Conservation (phyloP, 139 green algal species). For the Volvox africanus region DNA sequence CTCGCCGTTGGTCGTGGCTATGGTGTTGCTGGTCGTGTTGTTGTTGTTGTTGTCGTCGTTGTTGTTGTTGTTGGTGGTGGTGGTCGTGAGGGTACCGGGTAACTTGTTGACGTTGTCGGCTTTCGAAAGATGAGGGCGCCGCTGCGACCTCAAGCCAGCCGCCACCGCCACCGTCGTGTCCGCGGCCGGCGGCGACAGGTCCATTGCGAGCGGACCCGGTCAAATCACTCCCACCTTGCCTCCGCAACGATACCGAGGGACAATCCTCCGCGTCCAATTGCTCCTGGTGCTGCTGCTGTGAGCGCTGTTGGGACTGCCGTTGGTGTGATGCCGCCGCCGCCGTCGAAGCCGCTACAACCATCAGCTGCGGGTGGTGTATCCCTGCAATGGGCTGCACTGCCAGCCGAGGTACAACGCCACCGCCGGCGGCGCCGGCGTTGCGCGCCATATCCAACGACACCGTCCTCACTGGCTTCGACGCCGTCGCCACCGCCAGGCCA, state of each 20-base stretch:
- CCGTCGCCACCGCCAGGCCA: neutral
- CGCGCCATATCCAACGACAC: neutral
- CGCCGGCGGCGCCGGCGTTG: neutral
- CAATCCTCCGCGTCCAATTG: neutral
- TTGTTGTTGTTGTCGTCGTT: neutral
- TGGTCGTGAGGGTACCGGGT: neutral
- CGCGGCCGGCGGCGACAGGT: no score
- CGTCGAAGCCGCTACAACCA: neutral
- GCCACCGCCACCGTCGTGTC: neutral
- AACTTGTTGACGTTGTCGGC: no score
- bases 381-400: neutral
- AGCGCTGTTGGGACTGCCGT: no score
- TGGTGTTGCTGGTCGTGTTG: neutral
- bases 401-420: neutral
- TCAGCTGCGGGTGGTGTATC: neutral
- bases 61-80: neutral
- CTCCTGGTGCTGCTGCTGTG: slow-evolving; percentile 6
- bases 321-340: neutral
- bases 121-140: neutral
- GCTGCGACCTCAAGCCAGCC: neutral
- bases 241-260: neutral
- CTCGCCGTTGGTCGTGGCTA: neutral
- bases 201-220: no score
- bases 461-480: neutral
- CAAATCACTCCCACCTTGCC: no score